phyloP scores from a whole-genome alignment of 2,329 filamentous ascomycete genomes.

The Ophiostoma angusticollis region DNA sequence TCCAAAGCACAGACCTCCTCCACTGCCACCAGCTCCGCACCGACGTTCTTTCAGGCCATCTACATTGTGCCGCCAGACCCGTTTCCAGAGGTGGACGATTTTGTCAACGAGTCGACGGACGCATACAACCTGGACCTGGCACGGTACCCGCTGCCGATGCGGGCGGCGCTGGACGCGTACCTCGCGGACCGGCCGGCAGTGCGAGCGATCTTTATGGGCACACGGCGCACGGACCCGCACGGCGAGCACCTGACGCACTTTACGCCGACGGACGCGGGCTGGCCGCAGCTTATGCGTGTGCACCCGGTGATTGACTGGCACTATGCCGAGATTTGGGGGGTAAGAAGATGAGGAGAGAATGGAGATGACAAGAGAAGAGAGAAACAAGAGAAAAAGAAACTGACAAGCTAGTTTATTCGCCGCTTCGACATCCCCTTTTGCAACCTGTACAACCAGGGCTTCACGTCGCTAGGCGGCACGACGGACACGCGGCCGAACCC shows the following conservation, averaged over 20 bases:
- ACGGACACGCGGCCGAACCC: conserved; percentile 87
- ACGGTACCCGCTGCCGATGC: conserved; percentile 69
- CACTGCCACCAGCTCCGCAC: conserved; percentile 20
- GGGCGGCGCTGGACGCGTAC: conserved; percentile 66
- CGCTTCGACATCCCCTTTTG: conserved; percentile 75
- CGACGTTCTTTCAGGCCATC: conserved; percentile 55
- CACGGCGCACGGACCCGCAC: conserved; percentile 83
- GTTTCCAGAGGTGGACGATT: conserved; percentile 74
- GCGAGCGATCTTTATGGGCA: conserved; percentile 75
- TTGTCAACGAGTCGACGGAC: conserved; percentile 54
- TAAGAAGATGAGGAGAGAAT: too few species aligned
- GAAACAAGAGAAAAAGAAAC: too few species aligned
- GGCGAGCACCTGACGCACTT: conserved; percentile 68
- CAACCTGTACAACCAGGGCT: conserved; percentile 58
- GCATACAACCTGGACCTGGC: conserved; percentile 65
- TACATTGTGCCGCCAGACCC: conserved; percentile 81
- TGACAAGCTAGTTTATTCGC: conserved; percentile 65
- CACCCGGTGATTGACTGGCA: conserved; percentile 98
- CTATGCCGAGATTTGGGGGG: conserved; percentile 87
- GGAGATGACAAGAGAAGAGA: too few species aligned
- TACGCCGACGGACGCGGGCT: conserved; percentile 74
- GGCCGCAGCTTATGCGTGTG: conserved; percentile 85
- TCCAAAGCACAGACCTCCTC: neutral
- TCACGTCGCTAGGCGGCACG: conserved; percentile 70
- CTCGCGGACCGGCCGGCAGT: conserved; percentile 51